Evolutionary conservation across 441 rosid genomes (phyloP), one percentile per base, ranked within the genome.

Genomic region (Euphorbia schlechtendalii): DNA sequence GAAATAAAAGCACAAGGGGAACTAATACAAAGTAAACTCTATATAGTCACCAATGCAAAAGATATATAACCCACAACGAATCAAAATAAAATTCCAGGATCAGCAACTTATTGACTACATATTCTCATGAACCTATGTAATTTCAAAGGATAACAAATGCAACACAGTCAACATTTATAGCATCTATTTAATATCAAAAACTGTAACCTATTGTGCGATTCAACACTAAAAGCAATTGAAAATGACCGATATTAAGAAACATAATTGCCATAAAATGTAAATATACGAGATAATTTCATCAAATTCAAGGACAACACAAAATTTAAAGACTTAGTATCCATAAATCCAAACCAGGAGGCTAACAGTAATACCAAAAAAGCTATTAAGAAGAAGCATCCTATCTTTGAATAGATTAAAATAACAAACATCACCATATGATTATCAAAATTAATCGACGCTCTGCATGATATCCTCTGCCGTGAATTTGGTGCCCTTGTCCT

Each of bases 401-500:
- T 54, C 34, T 3, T 25, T 12, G 1, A 54, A 53, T 51, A 51
- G 6, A 24, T 25, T 24, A 54, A 54, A 25, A 12, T 12, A 2
- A 61, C 13, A 36, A 41, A 65, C 21, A 41, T 55, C 53, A 56
- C 55, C 69, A 8, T 9, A 6, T 18, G 13, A 20, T 2, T 28
- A 8, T 54, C 52, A 56, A 56, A 45, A 61, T 76, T 61, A 88
- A 64, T 88, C 92, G 17, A 88, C 84, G 66, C 24, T 82, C 83
- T 88, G 92, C 96, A 88, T 88, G 56, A 88, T 70, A 76, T 86
- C 96, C 69, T 88, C 96, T 0, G 90, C 77, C 0, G 87, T 81
- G 76, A 87, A 85, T 84, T 89, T 84, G 17, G 85, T 82, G 0
- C 96, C 96, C 83, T 87, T 90, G 8, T 90, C 95, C 84, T 86